A percentile compares a stretch with the other conserved stretches of the same genome.
These are phyloP conservation scores for Amanita rimosa DNA, from an alignment of 768 basidiomycete genomes.

Conservation along the genomic window DNA sequence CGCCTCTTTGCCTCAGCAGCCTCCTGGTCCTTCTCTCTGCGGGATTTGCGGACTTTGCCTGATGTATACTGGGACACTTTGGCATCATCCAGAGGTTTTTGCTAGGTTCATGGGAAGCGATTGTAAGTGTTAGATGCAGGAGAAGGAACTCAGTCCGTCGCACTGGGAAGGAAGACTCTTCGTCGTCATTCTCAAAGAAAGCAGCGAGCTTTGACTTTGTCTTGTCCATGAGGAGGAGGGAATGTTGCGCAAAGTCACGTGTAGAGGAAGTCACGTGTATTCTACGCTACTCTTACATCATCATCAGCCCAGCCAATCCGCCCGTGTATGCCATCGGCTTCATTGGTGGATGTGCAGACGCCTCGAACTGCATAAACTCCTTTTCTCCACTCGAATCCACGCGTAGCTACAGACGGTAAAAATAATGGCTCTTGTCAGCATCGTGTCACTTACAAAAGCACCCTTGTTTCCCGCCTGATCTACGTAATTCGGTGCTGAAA, in stretches of 20 bases:
- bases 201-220: conserved; percentile 60
- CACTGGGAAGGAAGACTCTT: conserved; percentile 83
- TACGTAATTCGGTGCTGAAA: conserved; percentile 92
- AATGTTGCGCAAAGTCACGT: conserved; percentile 1
- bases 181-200: conserved; percentile 80
- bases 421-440: background rate
- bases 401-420: conserved; percentile 46
- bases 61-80: conserved; percentile 81
- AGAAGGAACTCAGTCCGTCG: conserved; percentile 71
- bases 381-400: conserved; percentile 69
- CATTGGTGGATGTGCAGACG: conserved; percentile 79
- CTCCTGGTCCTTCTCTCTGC: conserved; percentile 87
- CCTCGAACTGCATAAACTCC: conserved; percentile 74
- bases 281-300: conserved; percentile 18
- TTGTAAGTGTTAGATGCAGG: conserved; percentile 47
- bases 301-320: conserved; percentile 57
- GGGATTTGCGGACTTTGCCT: conserved; percentile 82
- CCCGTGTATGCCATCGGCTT: conserved; percentile 89
- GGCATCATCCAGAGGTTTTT: conserved; percentile 75
- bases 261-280: conserved; percentile 4
- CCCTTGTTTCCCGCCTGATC: conserved; percentile 90
- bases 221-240: conserved; percentile 41
- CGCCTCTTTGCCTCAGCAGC: conserved; percentile 82
- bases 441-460: conserved; percentile 56
- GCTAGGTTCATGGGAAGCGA: conserved; percentile 46